phyloP scores from a whole-genome alignment of 2,329 filamentous ascomycete genomes.

The Trichoderma sp. region DNA sequence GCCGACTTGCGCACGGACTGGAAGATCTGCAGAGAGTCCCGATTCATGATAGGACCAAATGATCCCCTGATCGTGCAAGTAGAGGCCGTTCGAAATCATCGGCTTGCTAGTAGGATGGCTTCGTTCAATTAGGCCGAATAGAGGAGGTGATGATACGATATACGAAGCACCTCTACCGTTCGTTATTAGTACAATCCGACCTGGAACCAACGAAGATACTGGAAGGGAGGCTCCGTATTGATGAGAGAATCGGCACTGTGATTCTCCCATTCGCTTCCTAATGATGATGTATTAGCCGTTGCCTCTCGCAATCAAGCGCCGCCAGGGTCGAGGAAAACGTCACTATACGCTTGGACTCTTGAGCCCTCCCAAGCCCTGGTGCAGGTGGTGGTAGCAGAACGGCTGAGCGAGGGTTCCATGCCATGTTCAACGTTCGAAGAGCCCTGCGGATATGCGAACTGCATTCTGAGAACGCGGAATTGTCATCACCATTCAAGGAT shows the following conservation, averaged over 20 bases:
- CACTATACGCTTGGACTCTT: not conserved
- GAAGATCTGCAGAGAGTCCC: not conserved
- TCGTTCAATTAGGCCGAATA: not conserved
- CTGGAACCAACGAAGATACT: not conserved
- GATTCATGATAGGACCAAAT: not conserved
- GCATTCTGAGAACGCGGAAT: not conserved
- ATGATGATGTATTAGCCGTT: not conserved
- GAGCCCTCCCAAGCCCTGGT: not conserved
- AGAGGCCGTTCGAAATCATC: not conserved
- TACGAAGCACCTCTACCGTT: not conserved
- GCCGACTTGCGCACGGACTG: conserved; percentile 4
- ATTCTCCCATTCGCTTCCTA: no score
- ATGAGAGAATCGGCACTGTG: not conserved
- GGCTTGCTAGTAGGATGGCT: not conserved
- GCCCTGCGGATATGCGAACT: not conserved
- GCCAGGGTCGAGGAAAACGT: not conserved
- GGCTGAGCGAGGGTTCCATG: not conserved
- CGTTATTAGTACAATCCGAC: not conserved
- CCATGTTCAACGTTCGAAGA: not conserved
- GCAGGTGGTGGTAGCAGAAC: not conserved
- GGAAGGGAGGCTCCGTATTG: not conserved
- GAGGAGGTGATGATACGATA: not conserved
- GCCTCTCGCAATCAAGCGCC: not conserved
- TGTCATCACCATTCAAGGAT: not conserved
- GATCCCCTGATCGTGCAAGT: not conserved